phyloP scores from a whole-genome alignment of 495 filamentous ascomycete genomes.

The Aspergillus avenaceus region DNA sequence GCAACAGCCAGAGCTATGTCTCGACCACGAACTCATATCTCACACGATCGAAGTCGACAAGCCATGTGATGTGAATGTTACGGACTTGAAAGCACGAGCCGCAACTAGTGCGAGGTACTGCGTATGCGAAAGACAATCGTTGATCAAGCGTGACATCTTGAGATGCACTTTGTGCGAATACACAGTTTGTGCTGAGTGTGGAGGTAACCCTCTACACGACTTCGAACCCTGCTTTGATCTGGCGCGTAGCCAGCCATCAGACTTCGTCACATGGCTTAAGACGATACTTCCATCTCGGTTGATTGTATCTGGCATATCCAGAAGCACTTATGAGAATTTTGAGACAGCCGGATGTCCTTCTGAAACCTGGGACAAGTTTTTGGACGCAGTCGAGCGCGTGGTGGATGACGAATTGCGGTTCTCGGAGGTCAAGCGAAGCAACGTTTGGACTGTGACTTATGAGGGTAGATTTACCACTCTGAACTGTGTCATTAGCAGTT shows the following conservation, averaged over 20 bases:
- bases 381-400: slow-evolving; percentile 26
- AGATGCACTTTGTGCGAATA: slow-evolving; percentile 51
- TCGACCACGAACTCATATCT: slow-evolving; percentile 3
- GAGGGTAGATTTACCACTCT: slow-evolving; percentile 43
- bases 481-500: slow-evolving; percentile 42
- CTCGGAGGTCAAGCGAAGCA: slow-evolving; percentile 40
- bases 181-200: slow-evolving; percentile 53
- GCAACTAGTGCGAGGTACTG: slow-evolving; percentile 45
- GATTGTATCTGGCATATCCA: slow-evolving; percentile 29
- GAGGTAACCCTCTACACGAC: slow-evolving; percentile 52
- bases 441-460: slow-evolving; percentile 51
- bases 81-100: slow-evolving; percentile 20
- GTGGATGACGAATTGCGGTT: slow-evolving; percentile 42
- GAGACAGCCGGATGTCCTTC: slow-evolving; percentile 5
- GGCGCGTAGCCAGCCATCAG: slow-evolving; percentile 36
- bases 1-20: slow-evolving; percentile 2
- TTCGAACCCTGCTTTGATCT: slow-evolving; percentile 28
- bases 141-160: slow-evolving; percentile 33
- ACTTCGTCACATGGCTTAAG: slow-evolving; percentile 46
- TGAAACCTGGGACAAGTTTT: slow-evolving; percentile 33
- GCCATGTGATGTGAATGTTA: background rate
- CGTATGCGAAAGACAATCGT: slow-evolving; percentile 52
- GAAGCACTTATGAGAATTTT: slow-evolving; percentile 19
- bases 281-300: slow-evolving; percentile 45
- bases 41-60: slow-evolving; percentile 8